Percentiles rank a stretch among this genome's conserved stretches.
Evolutionary conservation across 129 eudicot species (phyloP).

Genomic region (Centella asiatica): DNA sequence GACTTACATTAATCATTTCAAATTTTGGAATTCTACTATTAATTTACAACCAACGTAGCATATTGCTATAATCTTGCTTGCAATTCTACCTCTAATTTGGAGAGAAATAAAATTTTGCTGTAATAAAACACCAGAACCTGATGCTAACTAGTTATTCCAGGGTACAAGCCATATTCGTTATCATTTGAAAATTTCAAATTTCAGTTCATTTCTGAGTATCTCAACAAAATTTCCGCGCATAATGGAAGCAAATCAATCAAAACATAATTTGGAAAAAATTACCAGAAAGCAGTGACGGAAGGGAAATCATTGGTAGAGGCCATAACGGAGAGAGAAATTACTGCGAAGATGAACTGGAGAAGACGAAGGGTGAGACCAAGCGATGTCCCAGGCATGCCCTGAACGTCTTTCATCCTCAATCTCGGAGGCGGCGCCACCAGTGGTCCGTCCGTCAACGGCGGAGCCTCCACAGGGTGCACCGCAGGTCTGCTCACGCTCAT

Average conservation of each 20-base stretch:
- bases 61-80: too few relatives aligned
- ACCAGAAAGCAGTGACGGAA: constrained; percentile 85
- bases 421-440: constrained; percentile 40
- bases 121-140: too few relatives aligned
- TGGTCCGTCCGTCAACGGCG: constrained; percentile 38
- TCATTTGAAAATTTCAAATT: too few relatives aligned
- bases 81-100: too few relatives aligned
- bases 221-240: constrained; percentile 3
- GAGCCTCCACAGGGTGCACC: constrained; percentile 88
- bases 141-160: too few relatives aligned
- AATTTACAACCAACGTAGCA: too few relatives aligned
- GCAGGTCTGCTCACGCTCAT: constrained; percentile 74
- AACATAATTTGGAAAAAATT: background rate
- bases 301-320: constrained; percentile 75
- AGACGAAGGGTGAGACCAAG: constrained; percentile 55
- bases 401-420: constrained; percentile 70
- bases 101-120: too few relatives aligned
- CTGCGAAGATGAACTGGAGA: constrained; percentile 60
- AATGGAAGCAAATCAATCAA: background rate
- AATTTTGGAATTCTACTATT: too few relatives aligned
- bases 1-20: too few relatives aligned
- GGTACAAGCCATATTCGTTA: too few relatives aligned
- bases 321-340: constrained; percentile 69
- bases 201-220: background rate
- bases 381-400: constrained; percentile 76